These are phyloP conservation scores for Tubosaeta sp. DNA, from an alignment of 768 basidiomycete genomes.

Conservation along the genomic window DNA sequence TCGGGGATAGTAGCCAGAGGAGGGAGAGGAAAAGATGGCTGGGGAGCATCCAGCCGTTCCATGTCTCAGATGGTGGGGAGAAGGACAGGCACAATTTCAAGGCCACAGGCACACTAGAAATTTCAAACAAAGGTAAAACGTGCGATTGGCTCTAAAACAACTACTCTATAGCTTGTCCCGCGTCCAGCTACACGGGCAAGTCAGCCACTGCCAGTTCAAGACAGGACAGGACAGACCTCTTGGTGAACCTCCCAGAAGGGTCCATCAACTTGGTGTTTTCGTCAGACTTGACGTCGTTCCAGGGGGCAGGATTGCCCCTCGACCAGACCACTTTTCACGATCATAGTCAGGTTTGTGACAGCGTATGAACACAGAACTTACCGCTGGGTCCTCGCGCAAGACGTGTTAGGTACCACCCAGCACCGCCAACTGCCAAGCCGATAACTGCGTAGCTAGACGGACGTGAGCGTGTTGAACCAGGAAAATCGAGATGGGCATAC, in stretches of 20 bases:
- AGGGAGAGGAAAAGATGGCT: conserved; percentile 38
- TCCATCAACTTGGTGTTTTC: conserved; percentile 69
- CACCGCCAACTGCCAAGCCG: conserved; percentile 50
- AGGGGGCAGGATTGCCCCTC: conserved; percentile 78
- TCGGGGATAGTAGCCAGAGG: conserved; percentile 40
- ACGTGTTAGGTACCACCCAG: conserved; percentile 62
- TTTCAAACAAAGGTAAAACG: neutral
- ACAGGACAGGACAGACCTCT: conserved; percentile 38
- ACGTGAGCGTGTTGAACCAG: conserved; percentile 11
- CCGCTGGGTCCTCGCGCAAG: conserved; percentile 55
- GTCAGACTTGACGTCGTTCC: conserved; percentile 74
- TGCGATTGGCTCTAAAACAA: conserved; percentile 16
- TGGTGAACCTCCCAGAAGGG: conserved; percentile 72
- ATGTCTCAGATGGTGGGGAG: conserved; percentile 18
- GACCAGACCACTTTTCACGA: conserved; percentile 50
- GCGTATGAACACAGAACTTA: conserved; percentile 25
- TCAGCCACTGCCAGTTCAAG: neutral
- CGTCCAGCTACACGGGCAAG: conserved; percentile 52
- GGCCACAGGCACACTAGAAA: neutral
- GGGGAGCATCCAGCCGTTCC: conserved; percentile 39
- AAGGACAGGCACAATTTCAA: too few relatives aligned
- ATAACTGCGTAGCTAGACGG: conserved; percentile 43
- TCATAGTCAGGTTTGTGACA: neutral
- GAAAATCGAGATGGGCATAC: conserved; percentile 28
- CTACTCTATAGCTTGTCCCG: conserved; percentile 62